Evolutionary conservation across 2,329 filamentous ascomycete species (phyloP).

Genomic region (Clonostachys rhizophaga): DNA sequence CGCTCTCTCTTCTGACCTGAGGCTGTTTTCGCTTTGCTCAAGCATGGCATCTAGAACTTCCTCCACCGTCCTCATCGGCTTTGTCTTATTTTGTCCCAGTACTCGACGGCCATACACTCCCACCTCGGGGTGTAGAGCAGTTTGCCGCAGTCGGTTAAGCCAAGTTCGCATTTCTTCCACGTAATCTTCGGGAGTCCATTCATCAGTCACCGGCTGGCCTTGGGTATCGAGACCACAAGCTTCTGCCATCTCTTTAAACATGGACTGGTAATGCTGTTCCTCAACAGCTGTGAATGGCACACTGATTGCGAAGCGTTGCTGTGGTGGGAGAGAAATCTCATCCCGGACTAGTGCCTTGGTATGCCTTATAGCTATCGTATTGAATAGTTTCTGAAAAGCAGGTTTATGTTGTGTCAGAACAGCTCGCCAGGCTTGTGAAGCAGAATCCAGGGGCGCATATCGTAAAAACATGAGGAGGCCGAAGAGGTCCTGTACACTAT

Average conservation of each 20-base stretch:
- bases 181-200: conserved; percentile 62
- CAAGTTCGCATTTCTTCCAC: conserved; percentile 74
- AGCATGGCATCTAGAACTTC: conserved; percentile 92
- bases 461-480: conserved; percentile 78
- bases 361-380: conserved; percentile 72
- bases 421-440: conserved; percentile 60
- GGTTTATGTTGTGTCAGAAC: conserved; percentile 57
- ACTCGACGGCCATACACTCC: conserved; percentile 61
- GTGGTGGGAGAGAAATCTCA: conserved; percentile 74
- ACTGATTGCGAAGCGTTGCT: conserved; percentile 82
- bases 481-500: conserved; percentile 70
- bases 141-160: conserved; percentile 74
- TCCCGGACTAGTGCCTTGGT: conserved; percentile 76
- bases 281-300: conserved; percentile 89
- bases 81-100: conserved; percentile 55
- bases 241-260: conserved; percentile 72
- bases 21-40: conserved; percentile 67
- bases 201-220: conserved; percentile 55
- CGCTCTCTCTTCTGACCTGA: conserved; percentile 65
- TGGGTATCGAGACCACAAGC: conserved; percentile 60
- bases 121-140: conserved; percentile 81
- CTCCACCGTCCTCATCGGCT: conserved; percentile 72
- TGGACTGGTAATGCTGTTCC: conserved; percentile 77
- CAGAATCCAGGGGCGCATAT: conserved; percentile 70
- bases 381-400: conserved; percentile 66